Base-by-base conservation (phyloP, 495 filamentous ascomycete species). In the Xylaria cubensis region DNA sequence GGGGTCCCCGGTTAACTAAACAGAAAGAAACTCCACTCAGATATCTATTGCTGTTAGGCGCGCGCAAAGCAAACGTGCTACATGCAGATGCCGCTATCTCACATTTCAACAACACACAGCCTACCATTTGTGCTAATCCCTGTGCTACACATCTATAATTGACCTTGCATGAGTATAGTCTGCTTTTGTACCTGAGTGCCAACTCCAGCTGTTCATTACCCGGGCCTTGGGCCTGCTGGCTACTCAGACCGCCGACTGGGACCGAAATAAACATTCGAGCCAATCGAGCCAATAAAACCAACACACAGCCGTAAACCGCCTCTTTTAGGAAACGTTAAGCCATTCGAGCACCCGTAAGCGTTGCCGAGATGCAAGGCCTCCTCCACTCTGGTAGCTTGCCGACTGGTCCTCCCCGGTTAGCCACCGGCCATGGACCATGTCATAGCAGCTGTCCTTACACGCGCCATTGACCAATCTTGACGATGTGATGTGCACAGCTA, bases 301-400 rank as follows among this genome's bases (percentile, higher is more conserved):
- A 15, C 26, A 44, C 65, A 55, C 36, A 55, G 65, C 65, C 65
- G 19, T 67, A 32, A 29, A 56, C 32, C 21, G 17, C 50, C 65
- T 44, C 65, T 41, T 55, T 67, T 67, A 48, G 65, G 65, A 67
- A 51, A 67, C 65, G 34, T 39, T n/a, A 0, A 42, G 13, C 65
- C 19, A 67, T 56, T 55, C n/a, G n/a, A 5, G n/a, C 36, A 26
- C 65, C 34, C 36, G 48, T 51, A 56, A 44, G 17, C 36, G 34
- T 41, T 67, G 50, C 55, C 67, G 15, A 42, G 67, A 61, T 70
- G 67, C 67, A 50, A 26, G 42, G 42, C 58, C 53, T 32, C 65
- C 32, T 32, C 65, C 32, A 34, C 32, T 62, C 39, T 39, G 61
- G 74, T 76, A 63, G 65, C 63, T 66, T 73, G 70, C 74, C 72